phyloP scores from a whole-genome alignment of 2,329 filamentous ascomycete genomes.

The Atkinsonella hypoxylon region DNA sequence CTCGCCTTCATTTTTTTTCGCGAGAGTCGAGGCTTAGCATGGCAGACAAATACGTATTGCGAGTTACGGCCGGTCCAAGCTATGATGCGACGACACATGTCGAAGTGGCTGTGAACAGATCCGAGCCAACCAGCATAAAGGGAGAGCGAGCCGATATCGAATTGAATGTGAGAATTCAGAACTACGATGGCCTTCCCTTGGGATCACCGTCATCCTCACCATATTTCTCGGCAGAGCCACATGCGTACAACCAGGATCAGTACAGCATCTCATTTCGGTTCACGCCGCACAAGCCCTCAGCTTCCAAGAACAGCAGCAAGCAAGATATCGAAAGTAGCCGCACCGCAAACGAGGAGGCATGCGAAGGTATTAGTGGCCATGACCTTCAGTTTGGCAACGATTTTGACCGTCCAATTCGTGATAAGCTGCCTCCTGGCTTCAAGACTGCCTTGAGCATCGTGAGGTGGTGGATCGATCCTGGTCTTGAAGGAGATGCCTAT shows the following conservation, averaged over 20 bases:
- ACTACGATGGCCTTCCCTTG: slow-evolving; percentile 57
- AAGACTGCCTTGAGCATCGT: slow-evolving; percentile 74
- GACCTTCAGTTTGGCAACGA: slow-evolving; percentile 91
- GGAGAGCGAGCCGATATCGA: slow-evolving; percentile 52
- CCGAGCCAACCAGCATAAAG: slow-evolving; percentile 49
- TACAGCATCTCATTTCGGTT: slow-evolving; percentile 78
- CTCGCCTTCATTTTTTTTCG: no score
- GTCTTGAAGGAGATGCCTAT: slow-evolving; percentile 80
- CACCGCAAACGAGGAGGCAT: slow-evolving; percentile 4
- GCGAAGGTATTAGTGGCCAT: slow-evolving; percentile 48
- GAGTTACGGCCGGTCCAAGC: slow-evolving; percentile 66
- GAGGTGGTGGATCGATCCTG: slow-evolving; percentile 83
- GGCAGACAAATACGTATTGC: slow-evolving; percentile 66
- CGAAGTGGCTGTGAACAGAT: slow-evolving; percentile 62
- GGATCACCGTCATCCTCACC: slow-evolving; percentile 55
- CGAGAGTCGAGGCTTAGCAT: slow-evolving; percentile 19
- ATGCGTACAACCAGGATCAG: slow-evolving; percentile 57
- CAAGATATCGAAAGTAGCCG: slow-evolving; percentile 5
- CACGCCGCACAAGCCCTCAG: slow-evolving; percentile 44
- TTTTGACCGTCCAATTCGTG: slow-evolving; percentile 82
- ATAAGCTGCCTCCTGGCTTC: slow-evolving; percentile 78
- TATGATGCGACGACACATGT: slow-evolving; percentile 66
- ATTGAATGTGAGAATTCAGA: slow-evolving; percentile 62
- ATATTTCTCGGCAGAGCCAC: slow-evolving; percentile 65
- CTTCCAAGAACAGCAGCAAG: not conserved